Base-by-base conservation (phyloP, 306 rosid species). In the Malus orientalis region DNA sequence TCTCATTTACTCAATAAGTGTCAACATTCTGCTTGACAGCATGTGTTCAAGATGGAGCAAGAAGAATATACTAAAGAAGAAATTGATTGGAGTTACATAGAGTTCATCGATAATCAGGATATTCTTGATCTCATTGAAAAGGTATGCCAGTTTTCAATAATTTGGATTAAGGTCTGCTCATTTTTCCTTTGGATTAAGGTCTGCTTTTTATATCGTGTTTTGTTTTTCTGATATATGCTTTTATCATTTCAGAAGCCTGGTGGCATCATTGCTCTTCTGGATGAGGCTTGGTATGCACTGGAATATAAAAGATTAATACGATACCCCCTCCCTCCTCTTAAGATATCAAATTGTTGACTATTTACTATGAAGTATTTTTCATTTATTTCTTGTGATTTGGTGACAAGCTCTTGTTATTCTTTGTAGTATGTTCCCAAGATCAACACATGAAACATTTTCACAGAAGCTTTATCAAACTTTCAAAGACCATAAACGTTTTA, bases 21-120 rank as follows among this genome's bases (percentile, higher is more conserved):
- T 72, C 60, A 70, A 73, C 72, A 30, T 81, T 57, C 67, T 72
- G 66, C 76, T 80, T 73, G 77, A 80, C 92, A 94, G 98, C 98
- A 94, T 65, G 96, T 94, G 75, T 94, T 94, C 90, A 94, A 94
- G 88, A 90, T 94, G 98, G 98, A 94, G 91, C 98, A 94, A 87
- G 98, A 94, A 81, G 98, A 94, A 78, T 94, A 94, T 82, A 87
- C 96, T 22, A 94, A 88, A 83, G 98, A 94, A 87, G 95, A 90
- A 77, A 94, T 94, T 73, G 79, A 94, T 70, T 94, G 98, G 98
- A 94, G 98, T 84, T 94, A 94, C 71, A 94, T 94, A 73, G 97
- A 94, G 81, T 94, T 94, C 16, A 81, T 94, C 47, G 98, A 94
- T 84, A 94, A 94, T 85, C 97, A 90, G 82, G 98, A 94, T 79